Conservation (phyloP, 179 eudicot species). For the Actinidia arguta region DNA sequence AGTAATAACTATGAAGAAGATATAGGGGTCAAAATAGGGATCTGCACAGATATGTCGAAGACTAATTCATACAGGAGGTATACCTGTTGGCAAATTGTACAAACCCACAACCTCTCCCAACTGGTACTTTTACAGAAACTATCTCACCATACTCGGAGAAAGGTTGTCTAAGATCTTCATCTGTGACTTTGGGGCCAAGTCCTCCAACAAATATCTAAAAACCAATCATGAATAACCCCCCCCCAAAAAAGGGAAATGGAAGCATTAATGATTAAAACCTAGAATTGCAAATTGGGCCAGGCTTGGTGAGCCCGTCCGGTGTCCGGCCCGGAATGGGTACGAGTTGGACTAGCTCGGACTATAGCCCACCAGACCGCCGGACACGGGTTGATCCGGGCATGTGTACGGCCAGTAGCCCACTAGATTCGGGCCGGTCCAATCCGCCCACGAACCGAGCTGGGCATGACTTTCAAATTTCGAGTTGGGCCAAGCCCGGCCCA, state of each 20-base stretch:
- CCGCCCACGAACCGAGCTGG: no score
- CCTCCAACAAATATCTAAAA: slow-evolving; percentile 97
- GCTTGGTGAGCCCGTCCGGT: no score
- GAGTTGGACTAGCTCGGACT: no score
- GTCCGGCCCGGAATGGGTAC: no score
- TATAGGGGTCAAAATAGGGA: neutral
- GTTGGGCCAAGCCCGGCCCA: no score
- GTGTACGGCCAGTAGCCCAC: no score
- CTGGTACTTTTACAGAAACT: slow-evolving; percentile 89
- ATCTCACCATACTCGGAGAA: slow-evolving; percentile 91
- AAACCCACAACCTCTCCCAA: slow-evolving; percentile 95
- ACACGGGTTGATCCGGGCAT: no score
- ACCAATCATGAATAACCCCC: slow-evolving; percentile 16
- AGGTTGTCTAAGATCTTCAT: slow-evolving; percentile 89
- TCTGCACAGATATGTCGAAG: neutral
- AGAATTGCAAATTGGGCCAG: no score
- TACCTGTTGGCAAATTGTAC: slow-evolving; percentile 96
- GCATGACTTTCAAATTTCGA: no score
- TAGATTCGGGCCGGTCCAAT: no score
- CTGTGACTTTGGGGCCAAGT: slow-evolving; percentile 82
- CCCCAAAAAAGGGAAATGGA: neutral
- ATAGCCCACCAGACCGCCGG: no score
- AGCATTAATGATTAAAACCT: neutral
- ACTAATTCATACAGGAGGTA: neutral
- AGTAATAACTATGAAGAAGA: neutral